Evolutionary conservation across 768 basidiomycete genomes (phyloP).

Genomic region (Rhizopogon rudus): DNA sequence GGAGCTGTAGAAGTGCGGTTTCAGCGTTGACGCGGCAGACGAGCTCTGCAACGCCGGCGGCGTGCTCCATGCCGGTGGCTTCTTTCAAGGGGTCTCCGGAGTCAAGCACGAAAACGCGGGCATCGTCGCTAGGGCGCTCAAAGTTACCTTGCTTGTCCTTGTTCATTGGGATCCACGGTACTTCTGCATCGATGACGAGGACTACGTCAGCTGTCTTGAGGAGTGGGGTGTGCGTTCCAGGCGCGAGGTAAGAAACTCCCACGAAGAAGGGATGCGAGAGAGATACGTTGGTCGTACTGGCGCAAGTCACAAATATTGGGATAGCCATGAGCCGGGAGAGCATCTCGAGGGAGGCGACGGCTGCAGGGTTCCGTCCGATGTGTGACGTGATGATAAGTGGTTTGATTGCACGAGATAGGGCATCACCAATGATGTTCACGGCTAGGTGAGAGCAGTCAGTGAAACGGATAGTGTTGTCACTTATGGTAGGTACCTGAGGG

Average conservation of each 20-base stretch:
- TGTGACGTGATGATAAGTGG: conserved; percentile 66
- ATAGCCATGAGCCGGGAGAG: conserved; percentile 51
- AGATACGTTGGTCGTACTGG: conserved; percentile 48
- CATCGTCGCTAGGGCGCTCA: conserved; percentile 33
- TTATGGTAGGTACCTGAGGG: conserved; percentile 21
- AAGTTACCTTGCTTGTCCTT: conserved; percentile 27
- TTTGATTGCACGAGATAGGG: conserved; percentile 43
- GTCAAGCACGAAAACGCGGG: conserved; percentile 57
- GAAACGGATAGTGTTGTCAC: no score
- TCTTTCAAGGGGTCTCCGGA: conserved; percentile 57
- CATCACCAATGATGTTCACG: conserved; percentile 35
- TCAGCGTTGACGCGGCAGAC: conserved; percentile 54
- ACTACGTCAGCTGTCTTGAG: conserved; percentile 57
- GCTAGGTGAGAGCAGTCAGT: conserved; percentile 14
- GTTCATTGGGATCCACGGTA: conserved; percentile 58
- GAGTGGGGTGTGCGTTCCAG: conserved; percentile 39
- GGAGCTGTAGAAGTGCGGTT: conserved; percentile 46
- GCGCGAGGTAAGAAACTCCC: conserved; percentile 46
- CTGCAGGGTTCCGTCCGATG: conserved; percentile 48
- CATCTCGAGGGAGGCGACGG: conserved; percentile 39
- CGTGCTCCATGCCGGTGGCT: conserved; percentile 42
- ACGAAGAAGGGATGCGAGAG: conserved; percentile 50
- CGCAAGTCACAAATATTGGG: conserved; percentile 48
- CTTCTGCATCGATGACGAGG: conserved; percentile 58
- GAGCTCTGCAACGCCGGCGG: conserved; percentile 45